Base-by-base conservation (phyloP, 177 flowering plant genomes). In the Vitis hybrid region DNA sequence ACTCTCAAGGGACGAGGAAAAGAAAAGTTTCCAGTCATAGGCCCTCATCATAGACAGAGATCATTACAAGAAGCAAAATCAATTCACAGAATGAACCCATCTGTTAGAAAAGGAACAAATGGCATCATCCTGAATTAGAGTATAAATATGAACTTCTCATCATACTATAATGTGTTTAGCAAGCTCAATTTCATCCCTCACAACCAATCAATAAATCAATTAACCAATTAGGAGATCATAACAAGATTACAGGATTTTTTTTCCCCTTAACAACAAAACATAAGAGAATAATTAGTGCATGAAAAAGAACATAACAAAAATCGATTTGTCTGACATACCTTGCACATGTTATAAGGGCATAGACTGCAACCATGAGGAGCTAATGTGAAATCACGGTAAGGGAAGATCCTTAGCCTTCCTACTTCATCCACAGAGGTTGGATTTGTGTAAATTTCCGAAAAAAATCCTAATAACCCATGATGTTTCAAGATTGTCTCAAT, bases 341-440 rank as follows among this genome's bases (percentile, higher is more conserved):
- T 92, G 85, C 97, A 92, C 87, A 92, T 59, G 67, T 92, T 87
- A 30, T 87, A 68, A 77, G 92, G 92, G 85, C 97, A 92, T 2
- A 82, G 77, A 65, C 48, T 71, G 75, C 97, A 92, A 4, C 81
- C 83, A 74, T 87, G 95, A 72, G 85, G 74, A 70, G 82, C 54
- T 15, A 69, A 62, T 11, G 14, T 71, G 30, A 52, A 62, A 71
- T 78, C 83, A 79, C 86, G 85, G 71, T 70, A 88, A 17, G 94
- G 91, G 5, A 66, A 67, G 64, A 91, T 81, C 63, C 81, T 79
- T 57, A 91, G 87, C 79, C 83, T 80, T 55, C 88, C 91, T 55
- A 82, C 62, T 60, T 74, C 82, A 57, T 83, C 89, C 6, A 85
- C 78, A 59, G 60, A 60, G 18, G 77, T 74, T 18, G 91, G 92